Evolutionary conservation across 2,329 filamentous ascomycete genomes (phyloP).

Genomic region (Pleomassaria siparia): DNA sequence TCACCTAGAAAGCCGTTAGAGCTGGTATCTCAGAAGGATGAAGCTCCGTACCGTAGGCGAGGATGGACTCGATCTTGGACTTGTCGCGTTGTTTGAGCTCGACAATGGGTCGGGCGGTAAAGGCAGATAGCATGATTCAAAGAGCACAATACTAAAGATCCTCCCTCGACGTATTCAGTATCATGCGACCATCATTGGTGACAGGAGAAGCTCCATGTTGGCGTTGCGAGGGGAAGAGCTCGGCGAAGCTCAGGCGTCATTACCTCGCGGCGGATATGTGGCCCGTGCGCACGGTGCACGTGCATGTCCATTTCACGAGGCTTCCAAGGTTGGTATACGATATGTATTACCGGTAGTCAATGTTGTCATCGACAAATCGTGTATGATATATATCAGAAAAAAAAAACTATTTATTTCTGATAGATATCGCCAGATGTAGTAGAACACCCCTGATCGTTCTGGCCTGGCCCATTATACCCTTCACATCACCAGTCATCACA

Average conservation of each 20-base stretch:
- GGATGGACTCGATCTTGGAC: constrained; percentile 93
- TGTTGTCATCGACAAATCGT: too few relatives aligned
- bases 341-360: too few relatives aligned
- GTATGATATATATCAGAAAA: too few relatives aligned
- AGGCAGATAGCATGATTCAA: constrained; percentile 83
- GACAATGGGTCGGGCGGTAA: constrained; percentile 93
- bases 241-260: constrained; percentile 27
- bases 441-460: too few relatives aligned
- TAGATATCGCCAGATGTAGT: too few relatives aligned
- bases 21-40: not conserved
- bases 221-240: constrained; percentile 9
- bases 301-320: not conserved
- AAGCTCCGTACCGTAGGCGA: constrained; percentile 71
- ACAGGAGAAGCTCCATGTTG: constrained; percentile 22
- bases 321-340: not conserved
- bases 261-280: constrained; percentile 9
- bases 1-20: constrained; percentile 62
- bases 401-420: too few relatives aligned
- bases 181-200: constrained; percentile 21
- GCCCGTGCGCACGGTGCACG: constrained; percentile 9
- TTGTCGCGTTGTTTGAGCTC: constrained; percentile 96
- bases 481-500: not conserved
- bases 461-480: too few relatives aligned
- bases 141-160: constrained; percentile 6
- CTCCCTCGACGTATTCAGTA: constrained; percentile 17